Evolutionary conservation across 805 yeast species (phyloP), one percentile per base, ranked within the genome.

Genomic region (Sugiyamaella floridensis): DNA sequence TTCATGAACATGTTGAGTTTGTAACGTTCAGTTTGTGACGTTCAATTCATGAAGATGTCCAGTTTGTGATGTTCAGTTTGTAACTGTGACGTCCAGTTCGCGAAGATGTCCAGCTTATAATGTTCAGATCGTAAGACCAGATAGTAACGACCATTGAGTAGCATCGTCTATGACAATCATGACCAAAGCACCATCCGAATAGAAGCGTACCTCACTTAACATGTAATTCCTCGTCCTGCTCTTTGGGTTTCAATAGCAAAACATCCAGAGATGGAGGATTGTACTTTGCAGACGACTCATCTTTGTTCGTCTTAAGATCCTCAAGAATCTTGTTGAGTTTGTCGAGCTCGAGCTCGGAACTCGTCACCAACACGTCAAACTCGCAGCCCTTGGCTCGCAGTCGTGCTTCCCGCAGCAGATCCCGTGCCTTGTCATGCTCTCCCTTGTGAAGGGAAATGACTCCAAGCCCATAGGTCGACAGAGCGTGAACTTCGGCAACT

Each of bases 381-480:
- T 83, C 84, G 53, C 84, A 75, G 14, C 82, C 83, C 59, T 76
- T 76, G 0, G 95, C 89, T 54, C 89, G 73, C 22, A 81, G 74
- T 34, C 87, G 76, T 0, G 96, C 81, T 63, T 86, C 89, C 6
- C 83, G 71, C 46, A 90, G 71, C 26, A 78, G 70, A 43, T 80
- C 72, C 57, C 78, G 80, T 0, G 96, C 89, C 51, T 75, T 69
- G 1, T 73, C 76, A 52, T 78, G 72, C 10, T 82, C 70, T 0
- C 83, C 78, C 45, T 73, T 63, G 60, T 86, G 87, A n/a, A 84
- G 68, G 44, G 79, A 76, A 10, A 88, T 76, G 4, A 89, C 95
- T 1, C 97, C 98, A 42, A 87, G 72, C 0, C 96, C 95, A 63
- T 86, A 90, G 0, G 89, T 81, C 0, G 96, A 81, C 64, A 90